A percentile compares a stretch with the other conserved stretches of the same genome.
These are phyloP conservation scores for Lipomyces oligophaga DNA, from an alignment of 805 yeast species.

Conservation along the genomic window DNA sequence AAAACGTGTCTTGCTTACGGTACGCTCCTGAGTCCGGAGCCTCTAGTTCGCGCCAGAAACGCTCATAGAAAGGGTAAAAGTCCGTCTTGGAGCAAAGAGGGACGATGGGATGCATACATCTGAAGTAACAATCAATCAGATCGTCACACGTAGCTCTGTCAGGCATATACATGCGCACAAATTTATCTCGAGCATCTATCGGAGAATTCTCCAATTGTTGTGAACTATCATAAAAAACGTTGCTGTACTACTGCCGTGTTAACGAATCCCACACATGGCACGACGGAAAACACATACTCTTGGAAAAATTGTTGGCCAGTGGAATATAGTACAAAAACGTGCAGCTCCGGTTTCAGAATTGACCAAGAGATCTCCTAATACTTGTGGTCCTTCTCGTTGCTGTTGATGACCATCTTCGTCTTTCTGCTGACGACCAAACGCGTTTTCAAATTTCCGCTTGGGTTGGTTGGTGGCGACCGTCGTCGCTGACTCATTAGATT, in stretches of 20 bases:
- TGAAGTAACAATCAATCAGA: slow-evolving; percentile 1
- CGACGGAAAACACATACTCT: background rate
- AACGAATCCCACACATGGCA: background rate
- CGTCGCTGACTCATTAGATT: background rate
- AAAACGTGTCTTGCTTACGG: slow-evolving; percentile 1
- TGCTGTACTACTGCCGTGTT: background rate
- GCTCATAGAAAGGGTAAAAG: background rate
- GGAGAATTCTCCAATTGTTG: too few species aligned
- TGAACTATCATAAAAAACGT: too few species aligned
- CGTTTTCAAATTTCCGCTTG: too few species aligned
- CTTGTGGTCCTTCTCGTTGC: background rate
- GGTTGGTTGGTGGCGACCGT: background rate
- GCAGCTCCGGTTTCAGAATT: slow-evolving; percentile 3
- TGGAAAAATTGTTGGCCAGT: slow-evolving; percentile 1
- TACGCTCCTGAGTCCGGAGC: background rate
- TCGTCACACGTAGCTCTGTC: slow-evolving; percentile 1
- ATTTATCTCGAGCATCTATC: background rate
- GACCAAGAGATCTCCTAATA: background rate
- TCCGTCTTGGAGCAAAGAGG: slow-evolving; percentile 2
- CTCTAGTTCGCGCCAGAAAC: slow-evolving; percentile 1
- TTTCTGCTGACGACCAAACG: background rate
- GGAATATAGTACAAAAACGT: slow-evolving; percentile 3
- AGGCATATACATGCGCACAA: background rate
- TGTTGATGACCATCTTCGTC: background rate
- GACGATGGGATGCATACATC: slow-evolving; percentile 5